Percentiles rank a stretch among this genome's conserved stretches.
Evolutionary conservation across 371 early-diverging fungal genomes (phyloP).

Genomic region (Rhizopus delemar): DNA sequence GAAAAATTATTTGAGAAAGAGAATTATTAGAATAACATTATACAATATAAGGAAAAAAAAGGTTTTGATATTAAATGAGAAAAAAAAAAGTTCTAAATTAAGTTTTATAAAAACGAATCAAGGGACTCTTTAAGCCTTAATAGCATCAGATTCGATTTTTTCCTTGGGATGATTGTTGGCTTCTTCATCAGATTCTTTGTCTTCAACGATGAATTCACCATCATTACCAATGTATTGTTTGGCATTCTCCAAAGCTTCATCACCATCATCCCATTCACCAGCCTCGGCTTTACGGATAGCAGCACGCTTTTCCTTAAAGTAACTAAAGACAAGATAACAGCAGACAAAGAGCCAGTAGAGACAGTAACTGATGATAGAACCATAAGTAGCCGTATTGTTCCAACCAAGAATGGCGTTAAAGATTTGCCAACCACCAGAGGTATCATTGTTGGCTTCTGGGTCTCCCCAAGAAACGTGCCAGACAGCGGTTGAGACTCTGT

Average conservation of each 20-base stretch:
- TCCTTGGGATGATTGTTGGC: slow-evolving; percentile 3
- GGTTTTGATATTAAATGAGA: neutral
- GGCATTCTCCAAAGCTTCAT: slow-evolving; percentile 32
- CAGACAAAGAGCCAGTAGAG: slow-evolving; percentile 71
- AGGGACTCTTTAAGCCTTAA: slow-evolving; percentile 4
- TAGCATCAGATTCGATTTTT: neutral
- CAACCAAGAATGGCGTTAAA: slow-evolving; percentile 79
- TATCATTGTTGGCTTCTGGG: slow-evolving; percentile 22
- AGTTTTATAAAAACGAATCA: neutral
- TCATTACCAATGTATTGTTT: slow-evolving; percentile 25
- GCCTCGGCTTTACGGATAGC: slow-evolving; percentile 38
- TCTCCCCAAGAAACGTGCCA: slow-evolving; percentile 48
- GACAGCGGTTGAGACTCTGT: slow-evolving; percentile 38
- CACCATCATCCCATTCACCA: slow-evolving; percentile 35
- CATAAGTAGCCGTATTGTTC: slow-evolving; percentile 72
- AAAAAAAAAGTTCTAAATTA: slow-evolving; percentile 3
- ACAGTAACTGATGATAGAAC: slow-evolving; percentile 71
- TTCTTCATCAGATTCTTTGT: slow-evolving; percentile 11
- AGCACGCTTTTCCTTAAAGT: slow-evolving; percentile 35
- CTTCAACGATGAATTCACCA: slow-evolving; percentile 23
- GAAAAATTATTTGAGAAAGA: neutral
- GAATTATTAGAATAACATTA: neutral
- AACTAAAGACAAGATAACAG: slow-evolving; percentile 49
- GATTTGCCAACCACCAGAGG: slow-evolving; percentile 54
- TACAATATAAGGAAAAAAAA: slow-evolving; percentile 4